phyloP scores from a whole-genome alignment of 345 rosid species.

The Kernera saxatilis region DNA sequence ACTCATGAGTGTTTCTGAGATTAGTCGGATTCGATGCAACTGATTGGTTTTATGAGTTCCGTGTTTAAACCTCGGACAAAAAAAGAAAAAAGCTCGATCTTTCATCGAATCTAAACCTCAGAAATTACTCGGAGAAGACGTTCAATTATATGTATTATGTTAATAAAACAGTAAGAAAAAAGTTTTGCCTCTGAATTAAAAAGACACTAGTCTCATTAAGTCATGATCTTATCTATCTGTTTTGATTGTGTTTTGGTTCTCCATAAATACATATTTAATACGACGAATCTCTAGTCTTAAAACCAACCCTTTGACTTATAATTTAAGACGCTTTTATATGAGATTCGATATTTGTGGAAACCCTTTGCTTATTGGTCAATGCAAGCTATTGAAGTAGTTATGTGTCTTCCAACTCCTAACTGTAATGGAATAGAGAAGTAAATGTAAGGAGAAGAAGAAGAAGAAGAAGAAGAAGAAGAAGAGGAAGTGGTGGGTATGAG shows the following conservation, averaged over 20 bases:
- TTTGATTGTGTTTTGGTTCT: slow-evolving; percentile 1
- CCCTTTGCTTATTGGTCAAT: slow-evolving; percentile 20
- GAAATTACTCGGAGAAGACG: not conserved
- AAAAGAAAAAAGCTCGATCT: not conserved
- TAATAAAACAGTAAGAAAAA: slow-evolving; percentile 27
- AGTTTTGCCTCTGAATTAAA: slow-evolving; percentile 25
- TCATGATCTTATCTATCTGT: slow-evolving; percentile 1
- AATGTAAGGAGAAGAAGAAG: slow-evolving; percentile 18
- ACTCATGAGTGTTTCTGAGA: not conserved
- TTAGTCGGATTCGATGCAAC: not conserved
- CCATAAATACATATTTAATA: slow-evolving; percentile 3
- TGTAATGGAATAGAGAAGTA: slow-evolving; percentile 33
- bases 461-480: slow-evolving; percentile 15
- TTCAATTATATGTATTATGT: slow-evolving; percentile 4
- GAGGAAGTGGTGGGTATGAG: slow-evolving; percentile 19
- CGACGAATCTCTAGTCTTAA: slow-evolving; percentile 13
- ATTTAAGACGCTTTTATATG: slow-evolving; percentile 6
- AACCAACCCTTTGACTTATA: slow-evolving; percentile 13
- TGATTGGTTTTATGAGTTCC: not conserved
- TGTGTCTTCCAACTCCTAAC: slow-evolving; percentile 31
- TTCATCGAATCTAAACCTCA: slow-evolving; percentile 1
- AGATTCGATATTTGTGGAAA: slow-evolving; percentile 25
- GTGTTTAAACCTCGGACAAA: not conserved
- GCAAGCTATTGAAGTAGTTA: slow-evolving; percentile 22
- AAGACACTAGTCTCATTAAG: slow-evolving; percentile 6